Percentiles rank a stretch among this genome's conserved stretches.
Evolutionary conservation across 192 early-diverging fungal species (phyloP).

Genomic region (Coemansia sp.): DNA sequence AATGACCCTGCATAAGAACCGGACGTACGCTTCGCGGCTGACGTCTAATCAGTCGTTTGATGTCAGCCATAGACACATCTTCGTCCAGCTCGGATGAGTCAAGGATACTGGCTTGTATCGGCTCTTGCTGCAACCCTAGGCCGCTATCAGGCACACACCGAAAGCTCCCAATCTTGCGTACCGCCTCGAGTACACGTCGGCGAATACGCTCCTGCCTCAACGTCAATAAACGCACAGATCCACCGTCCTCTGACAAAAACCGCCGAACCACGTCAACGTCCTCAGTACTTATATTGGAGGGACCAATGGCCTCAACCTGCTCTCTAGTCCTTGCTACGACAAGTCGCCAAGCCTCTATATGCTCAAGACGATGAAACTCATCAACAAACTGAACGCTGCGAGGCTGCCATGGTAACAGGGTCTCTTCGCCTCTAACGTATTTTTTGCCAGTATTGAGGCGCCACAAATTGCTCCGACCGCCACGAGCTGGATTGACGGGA

Average conservation of each 20-base stretch:
- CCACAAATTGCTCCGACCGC: conserved; percentile 65
- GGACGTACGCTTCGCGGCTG: conserved; percentile 10
- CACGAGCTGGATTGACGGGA: conserved; percentile 55
- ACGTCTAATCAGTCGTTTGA: conserved; percentile 23
- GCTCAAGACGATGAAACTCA: conserved; percentile 46
- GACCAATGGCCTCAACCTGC: conserved; percentile 25
- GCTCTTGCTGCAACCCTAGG: conserved; percentile 32
- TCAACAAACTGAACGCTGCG: conserved; percentile 67
- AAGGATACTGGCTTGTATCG: conserved; percentile 1
- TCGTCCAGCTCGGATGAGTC: background rate
- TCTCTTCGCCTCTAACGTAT: conserved; percentile 75
- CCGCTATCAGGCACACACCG: conserved; percentile 11
- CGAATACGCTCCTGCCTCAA: conserved; percentile 19
- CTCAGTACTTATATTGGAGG: background rate
- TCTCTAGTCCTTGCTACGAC: conserved; percentile 26
- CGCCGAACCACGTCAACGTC: background rate
- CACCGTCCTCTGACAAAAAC: background rate
- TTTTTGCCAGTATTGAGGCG: conserved; percentile 64
- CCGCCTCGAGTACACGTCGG: conserved; percentile 19
- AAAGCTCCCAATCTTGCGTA: conserved; percentile 14
- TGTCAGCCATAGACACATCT: background rate
- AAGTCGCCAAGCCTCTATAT: conserved; percentile 38
- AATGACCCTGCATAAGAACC: conserved; percentile 31
- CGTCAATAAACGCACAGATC: background rate
- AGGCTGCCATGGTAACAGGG: conserved; percentile 68